Base-by-base conservation (phyloP, 73 alveolate species). In the Stentor coeruleus region DNA sequence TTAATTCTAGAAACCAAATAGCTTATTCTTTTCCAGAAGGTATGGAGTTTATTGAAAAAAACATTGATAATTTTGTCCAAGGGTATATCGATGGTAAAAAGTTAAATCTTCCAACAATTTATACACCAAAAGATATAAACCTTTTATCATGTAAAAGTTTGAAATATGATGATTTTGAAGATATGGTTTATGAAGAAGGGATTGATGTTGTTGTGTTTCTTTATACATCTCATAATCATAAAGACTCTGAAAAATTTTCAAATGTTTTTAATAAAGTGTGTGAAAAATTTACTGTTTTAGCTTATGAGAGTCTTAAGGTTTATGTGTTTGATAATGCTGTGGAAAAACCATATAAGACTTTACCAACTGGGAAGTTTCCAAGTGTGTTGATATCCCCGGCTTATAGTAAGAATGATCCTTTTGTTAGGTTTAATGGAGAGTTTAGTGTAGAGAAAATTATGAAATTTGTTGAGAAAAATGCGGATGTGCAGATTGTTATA, bases 341-440 rank as follows among this genome's bases (percentile, higher is more conserved):
- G 14, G 37, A 66, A 33, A 28, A 36, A 1, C 30, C 35, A 33
- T 57, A 28, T 30, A 66, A 66, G 35, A 66, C n/a, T 57, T 20
- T 66, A 14, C n/a, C n/a, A 36, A 66, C 35, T 2, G 81, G 35
- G 14, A 26, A 66, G 14, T 26, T 66, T 20, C 81, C 81, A 33
- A 2, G 14, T 36, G 35, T 66, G 0, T 66, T 30, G n/a, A 15
- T 66, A 66, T 66, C 35, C 49, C 81, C 81, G 35, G 81, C 81
- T 2, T 66, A 66, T 2, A 20, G 35, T n/a, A 66, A 66, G 35
- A 33, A 66, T 28, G 59, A 36, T 0, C 81, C 81, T 66, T 66
- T 30, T 66, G 59, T 36, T 30, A 20, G 35, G 77, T 66, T 30
- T 2, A 36, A 26, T 30, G 30, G 30, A 15, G 81, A 66, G 35